Percentiles rank a stretch among this genome's conserved stretches.
These are phyloP conservation scores for Ambrosia trifida DNA, from an alignment of 129 eudicot species.

Conservation along the genomic window DNA sequence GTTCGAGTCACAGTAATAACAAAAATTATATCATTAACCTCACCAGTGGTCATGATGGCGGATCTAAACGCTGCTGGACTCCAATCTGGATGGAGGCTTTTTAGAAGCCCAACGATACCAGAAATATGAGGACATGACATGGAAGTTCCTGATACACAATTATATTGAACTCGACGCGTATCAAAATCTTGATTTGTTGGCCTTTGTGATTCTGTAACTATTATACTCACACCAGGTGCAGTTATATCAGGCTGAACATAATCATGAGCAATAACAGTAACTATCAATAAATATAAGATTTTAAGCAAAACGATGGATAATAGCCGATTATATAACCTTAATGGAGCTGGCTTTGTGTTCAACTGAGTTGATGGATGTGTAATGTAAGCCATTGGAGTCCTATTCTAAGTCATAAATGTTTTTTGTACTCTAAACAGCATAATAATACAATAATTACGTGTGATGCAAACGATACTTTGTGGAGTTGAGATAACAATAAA, in stretches of 20 bases:
- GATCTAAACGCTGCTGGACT: slow-evolving; percentile 91
- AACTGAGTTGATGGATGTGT: slow-evolving; percentile 55
- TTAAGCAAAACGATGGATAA: background rate
- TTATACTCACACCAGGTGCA: slow-evolving; percentile 88
- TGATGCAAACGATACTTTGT: slow-evolving; percentile 45
- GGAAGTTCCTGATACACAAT: slow-evolving; percentile 78
- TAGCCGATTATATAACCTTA: slow-evolving; percentile 35
- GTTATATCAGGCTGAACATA: slow-evolving; percentile 73
- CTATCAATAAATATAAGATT: slow-evolving; percentile 1
- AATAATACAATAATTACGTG: background rate
- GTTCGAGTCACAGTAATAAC: slow-evolving; percentile 53
- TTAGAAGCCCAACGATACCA: slow-evolving; percentile 86
- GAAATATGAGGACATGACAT: slow-evolving; percentile 98
- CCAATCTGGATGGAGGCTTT: slow-evolving; percentile 86
- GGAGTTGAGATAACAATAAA: slow-evolving; percentile 49
- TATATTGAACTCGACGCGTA: slow-evolving; percentile 58
- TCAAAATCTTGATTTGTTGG: slow-evolving; percentile 77
- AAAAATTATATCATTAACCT: too few species aligned
- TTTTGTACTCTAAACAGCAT: background rate
- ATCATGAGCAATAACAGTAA: slow-evolving; percentile 6
- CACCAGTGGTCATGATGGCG: slow-evolving; percentile 22
- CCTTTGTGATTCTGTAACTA: slow-evolving; percentile 74
- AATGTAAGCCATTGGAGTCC: slow-evolving; percentile 64
- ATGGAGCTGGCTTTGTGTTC: slow-evolving; percentile 89
- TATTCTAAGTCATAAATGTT: slow-evolving; percentile 18